phyloP scores from a whole-genome alignment of 2,329 filamentous ascomycete genomes.

The Alternaria conjuncta region DNA sequence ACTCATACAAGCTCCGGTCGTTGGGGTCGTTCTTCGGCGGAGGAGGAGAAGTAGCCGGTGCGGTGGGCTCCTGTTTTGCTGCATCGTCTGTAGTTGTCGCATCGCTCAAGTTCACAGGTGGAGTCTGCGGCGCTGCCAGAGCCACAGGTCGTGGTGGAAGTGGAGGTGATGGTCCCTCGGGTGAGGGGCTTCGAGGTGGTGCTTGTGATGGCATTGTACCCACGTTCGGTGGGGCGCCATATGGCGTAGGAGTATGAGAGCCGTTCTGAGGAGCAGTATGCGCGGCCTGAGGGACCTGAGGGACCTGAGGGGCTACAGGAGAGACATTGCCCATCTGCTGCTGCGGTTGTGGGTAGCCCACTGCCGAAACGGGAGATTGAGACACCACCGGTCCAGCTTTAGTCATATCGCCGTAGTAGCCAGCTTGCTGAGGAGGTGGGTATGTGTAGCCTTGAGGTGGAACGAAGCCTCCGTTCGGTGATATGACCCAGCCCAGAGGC shows the following conservation, averaged over 20 bases:
- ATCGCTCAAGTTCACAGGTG: slow-evolving; percentile 2
- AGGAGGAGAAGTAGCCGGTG: slow-evolving; percentile 8
- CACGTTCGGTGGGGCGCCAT: not conserved
- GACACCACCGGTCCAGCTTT: slow-evolving; percentile 23
- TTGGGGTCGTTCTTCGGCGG: slow-evolving; percentile 20
- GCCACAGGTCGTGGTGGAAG: slow-evolving; percentile 4
- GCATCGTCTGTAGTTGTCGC: not conserved
- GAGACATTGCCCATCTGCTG: slow-evolving; percentile 8
- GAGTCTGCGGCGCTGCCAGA: slow-evolving; percentile 1
- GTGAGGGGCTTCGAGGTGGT: slow-evolving; percentile 6
- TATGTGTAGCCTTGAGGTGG: slow-evolving; percentile 27
- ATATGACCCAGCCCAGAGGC: slow-evolving; percentile 26
- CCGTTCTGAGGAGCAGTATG: slow-evolving; percentile 14
- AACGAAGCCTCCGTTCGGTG: slow-evolving; percentile 24
- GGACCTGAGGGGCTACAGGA: slow-evolving; percentile 13
- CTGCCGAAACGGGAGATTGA: slow-evolving; percentile 9
- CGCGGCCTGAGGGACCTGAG: slow-evolving; percentile 20
- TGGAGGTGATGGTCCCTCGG: slow-evolving; percentile 6
- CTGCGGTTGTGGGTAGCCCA: not conserved
- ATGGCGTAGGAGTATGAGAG: not conserved
- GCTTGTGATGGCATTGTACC: not conserved
- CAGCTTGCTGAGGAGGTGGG: slow-evolving; percentile 17
- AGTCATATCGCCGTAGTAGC: slow-evolving; percentile 21
- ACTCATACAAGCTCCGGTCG: slow-evolving; percentile 27
- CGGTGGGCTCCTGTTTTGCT: not conserved